Conservation (phyloP, 495 filamentous ascomycete species). For the Eremomyces bilateralis region DNA sequence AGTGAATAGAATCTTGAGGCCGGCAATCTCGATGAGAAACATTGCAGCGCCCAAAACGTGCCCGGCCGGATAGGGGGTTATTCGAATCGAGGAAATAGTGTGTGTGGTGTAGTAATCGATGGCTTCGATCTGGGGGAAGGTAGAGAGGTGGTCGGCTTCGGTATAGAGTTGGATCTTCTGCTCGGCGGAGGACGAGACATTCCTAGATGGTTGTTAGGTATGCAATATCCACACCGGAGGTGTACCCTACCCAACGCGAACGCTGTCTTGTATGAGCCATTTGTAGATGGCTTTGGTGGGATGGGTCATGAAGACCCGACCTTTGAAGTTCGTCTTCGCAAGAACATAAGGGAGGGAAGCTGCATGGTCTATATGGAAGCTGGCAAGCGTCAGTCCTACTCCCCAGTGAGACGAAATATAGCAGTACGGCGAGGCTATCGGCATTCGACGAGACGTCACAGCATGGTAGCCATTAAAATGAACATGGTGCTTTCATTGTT, state of each 20-base stretch:
- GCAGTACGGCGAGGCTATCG: no score
- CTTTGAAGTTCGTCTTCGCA: conserved; percentile 91
- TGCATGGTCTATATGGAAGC: conserved; percentile 96
- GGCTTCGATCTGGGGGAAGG: conserved; percentile 81
- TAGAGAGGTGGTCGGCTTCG: conserved; percentile 80
- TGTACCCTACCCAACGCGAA: conserved; percentile 44
- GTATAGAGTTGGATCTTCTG: conserved; percentile 67
- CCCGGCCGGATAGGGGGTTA: conserved; percentile 89
- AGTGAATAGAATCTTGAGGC: conserved; percentile 87
- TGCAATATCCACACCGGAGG: background rate
- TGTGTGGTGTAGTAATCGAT: conserved; percentile 97
- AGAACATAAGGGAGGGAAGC: conserved; percentile 91
- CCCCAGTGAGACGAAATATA: no score
- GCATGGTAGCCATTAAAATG: conserved; percentile 1
- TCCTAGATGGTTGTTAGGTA: conserved; percentile 18
- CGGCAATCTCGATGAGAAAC: conserved; percentile 92
- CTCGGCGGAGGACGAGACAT: conserved; percentile 52
- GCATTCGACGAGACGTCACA: no score
- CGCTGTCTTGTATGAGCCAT: conserved; percentile 92
- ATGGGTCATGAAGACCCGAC: conserved; percentile 96
- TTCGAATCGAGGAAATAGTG: conserved; percentile 83
- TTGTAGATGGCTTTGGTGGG: conserved; percentile 99
- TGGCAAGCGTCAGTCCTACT: no score
- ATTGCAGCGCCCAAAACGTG: conserved; percentile 97
- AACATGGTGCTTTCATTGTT: conserved; percentile 13